Evolutionary conservation across 371 early-diverging fungal species (phyloP), one percentile per base, ranked within the genome.

Genomic region (Dinochytrium kinnereticum): DNA sequence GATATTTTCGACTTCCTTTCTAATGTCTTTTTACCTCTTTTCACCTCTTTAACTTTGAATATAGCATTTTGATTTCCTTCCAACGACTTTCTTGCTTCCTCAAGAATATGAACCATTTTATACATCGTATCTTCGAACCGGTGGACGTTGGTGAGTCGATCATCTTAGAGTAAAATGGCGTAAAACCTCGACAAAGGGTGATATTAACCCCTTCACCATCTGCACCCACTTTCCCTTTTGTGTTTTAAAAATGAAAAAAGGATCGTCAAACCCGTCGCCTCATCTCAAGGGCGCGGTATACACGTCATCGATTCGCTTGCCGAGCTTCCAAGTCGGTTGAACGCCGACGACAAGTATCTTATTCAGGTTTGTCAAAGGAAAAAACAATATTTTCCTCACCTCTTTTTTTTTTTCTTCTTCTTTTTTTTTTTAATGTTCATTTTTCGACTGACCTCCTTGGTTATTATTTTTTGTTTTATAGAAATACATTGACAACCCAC

Each of bases 61-160:
- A 17, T 17, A 72, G 69, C 74, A 73, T 37, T 73, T 68, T 61
- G 74, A 73, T 38, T 73, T 68, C 50, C 26, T 73, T 5, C 74
- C 74, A 1, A 21, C 44, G 0, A 73, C 74, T 15, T 73, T 73
- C 64, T 61, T 73, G 1, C 64, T 73, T 7, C 74, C 74, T 5
- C 69, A 68, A 44, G 74, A 73, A 39, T 73, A 73, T 33, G 74
- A 73, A 28, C 10, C 44, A n/a, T 73, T 73, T 49, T 73, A 73
- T 33, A 50, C 74, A 30, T 36, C 19, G 31, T 73, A 73, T 34
- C 37, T 73, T 2, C 57, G 74, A 0, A 61, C 59, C 44, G 74
- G 74, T 28, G 74, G 74, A 10, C n/a, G 64, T 36, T 73, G 74
- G 74, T 72, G 19, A 51, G 55, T 38, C n/a, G n/a, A n/a, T n/a